These are phyloP conservation scores for Annulohypoxylon moriforme DNA, from an alignment of 495 filamentous ascomycete genomes.

Conservation along the genomic window DNA sequence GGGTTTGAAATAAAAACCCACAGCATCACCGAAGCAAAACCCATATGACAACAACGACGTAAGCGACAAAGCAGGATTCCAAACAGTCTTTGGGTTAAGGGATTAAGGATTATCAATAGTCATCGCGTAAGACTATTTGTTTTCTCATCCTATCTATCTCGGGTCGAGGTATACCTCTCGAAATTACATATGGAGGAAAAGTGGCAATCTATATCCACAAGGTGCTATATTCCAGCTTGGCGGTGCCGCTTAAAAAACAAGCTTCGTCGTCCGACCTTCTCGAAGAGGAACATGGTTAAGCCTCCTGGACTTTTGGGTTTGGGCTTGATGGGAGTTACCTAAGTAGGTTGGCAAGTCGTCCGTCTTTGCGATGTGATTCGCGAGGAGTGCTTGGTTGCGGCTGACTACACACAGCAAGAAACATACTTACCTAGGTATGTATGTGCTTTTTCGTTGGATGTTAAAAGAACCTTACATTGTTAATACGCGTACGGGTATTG, in stretches of 20 bases:
- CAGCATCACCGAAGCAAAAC: background rate
- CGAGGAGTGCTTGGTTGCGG: too few species aligned
- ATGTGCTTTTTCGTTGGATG: background rate
- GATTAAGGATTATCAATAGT: background rate
- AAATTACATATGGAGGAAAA: too few species aligned
- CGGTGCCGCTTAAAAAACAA: background rate
- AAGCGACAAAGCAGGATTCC: background rate
- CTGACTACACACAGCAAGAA: background rate
- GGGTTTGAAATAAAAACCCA: background rate
- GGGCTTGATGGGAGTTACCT: background rate
- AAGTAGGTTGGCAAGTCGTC: conserved; percentile 1
- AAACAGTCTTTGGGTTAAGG: background rate
- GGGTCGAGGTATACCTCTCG: too few species aligned
- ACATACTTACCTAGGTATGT: background rate
- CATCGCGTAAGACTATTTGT: background rate
- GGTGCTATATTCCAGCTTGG: background rate
- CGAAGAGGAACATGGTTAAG: background rate
- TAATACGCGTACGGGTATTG: background rate
- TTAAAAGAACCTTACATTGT: conserved; percentile 12
- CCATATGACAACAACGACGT: background rate
- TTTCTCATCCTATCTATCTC: background rate
- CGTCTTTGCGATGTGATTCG: background rate
- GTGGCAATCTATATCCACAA: too few species aligned
- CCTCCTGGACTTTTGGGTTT: background rate
- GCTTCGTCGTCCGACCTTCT: conserved; percentile 4